Evolutionary conservation across 805 yeast genomes (phyloP), one percentile per base, ranked within the genome.

Genomic region (Candida schatavii): DNA sequence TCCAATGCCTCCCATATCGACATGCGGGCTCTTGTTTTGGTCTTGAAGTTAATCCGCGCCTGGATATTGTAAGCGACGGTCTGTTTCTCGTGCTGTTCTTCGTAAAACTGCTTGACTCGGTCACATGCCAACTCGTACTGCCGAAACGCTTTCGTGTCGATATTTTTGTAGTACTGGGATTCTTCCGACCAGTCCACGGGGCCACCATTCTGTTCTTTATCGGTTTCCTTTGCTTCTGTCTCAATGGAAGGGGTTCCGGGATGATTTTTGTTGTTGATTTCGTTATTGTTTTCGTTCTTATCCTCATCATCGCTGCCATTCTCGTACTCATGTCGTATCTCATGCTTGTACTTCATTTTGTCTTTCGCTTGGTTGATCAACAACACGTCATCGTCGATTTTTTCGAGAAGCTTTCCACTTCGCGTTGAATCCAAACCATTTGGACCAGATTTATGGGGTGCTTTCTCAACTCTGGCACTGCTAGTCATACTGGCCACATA

Each of bases 21-120:
- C 85, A 83, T 80, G 39, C 73, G 66, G 40, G 84, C 88, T 50
- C 88, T 58, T 6, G 75, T 68, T 52, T 81, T 80, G 4, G 88
- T 76, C 57, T 82, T 82, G 66, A 83, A 83, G 57, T 81, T 82
- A 38, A 83, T 79, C 31, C 89, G 61, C 0, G 88, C 88, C 54
- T 83, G 85, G 27, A 83, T 69, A 51, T 83, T 83, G 56, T 80
- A 83, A 0, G 86, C 86, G 28, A 83, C 86, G 0, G 88, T 82
- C 59, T 83, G 88, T 47, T 74, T 74, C 43, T 70, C 77, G 53
- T 83, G 89, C 51, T 83, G 89, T 46, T 81, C 86, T 49, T 69
- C 73, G 57, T 83, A 83, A 52, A 83, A 83, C 39, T 68, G 70
- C 49, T 80, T 80, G 33, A 83, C 88, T 44, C 87, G 64, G 49